These are phyloP conservation scores for Cucumis cinereus DNA, from an alignment of 306 rosid genomes.

Conservation along the genomic window DNA sequence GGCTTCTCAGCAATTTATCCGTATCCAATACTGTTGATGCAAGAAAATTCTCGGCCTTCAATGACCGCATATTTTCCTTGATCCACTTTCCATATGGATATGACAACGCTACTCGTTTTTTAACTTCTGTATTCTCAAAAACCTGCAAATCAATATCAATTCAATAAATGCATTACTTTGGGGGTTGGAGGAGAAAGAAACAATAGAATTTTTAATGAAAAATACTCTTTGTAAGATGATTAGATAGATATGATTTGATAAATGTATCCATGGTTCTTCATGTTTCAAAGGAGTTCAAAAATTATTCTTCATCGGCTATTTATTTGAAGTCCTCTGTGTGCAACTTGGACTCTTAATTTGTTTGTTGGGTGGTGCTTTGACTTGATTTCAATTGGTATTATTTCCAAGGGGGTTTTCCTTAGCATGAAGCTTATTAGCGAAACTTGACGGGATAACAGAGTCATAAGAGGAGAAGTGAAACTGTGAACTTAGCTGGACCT, in stretches of 20 bases:
- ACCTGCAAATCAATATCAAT: slow-evolving; percentile 47
- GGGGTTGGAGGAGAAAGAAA: not conserved
- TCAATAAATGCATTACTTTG: not conserved
- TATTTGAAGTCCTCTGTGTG: not conserved
- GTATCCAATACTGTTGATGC: slow-evolving; percentile 64
- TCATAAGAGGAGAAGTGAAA: not conserved
- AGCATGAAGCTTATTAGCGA: not conserved
- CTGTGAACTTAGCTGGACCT: not conserved
- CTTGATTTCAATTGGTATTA: not conserved
- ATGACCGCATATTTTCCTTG: slow-evolving; percentile 60
- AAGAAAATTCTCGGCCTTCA: slow-evolving; percentile 66
- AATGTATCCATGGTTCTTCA: not conserved
- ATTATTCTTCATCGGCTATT: not conserved
- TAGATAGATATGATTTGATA: not conserved
- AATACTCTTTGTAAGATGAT: not conserved
- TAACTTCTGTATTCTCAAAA: slow-evolving; percentile 91
- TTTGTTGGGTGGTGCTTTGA: not conserved
- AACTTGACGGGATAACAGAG: not conserved
- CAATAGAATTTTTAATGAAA: not conserved
- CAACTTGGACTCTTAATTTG: not conserved
- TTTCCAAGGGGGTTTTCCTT: not conserved
- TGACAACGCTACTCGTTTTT: slow-evolving; percentile 78
- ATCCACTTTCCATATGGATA: slow-evolving; percentile 89
- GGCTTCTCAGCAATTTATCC: slow-evolving; percentile 68
- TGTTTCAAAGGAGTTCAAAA: not conserved